phyloP scores from a whole-genome alignment of 345 rosid species.

The Streptanthus diversifolius region DNA sequence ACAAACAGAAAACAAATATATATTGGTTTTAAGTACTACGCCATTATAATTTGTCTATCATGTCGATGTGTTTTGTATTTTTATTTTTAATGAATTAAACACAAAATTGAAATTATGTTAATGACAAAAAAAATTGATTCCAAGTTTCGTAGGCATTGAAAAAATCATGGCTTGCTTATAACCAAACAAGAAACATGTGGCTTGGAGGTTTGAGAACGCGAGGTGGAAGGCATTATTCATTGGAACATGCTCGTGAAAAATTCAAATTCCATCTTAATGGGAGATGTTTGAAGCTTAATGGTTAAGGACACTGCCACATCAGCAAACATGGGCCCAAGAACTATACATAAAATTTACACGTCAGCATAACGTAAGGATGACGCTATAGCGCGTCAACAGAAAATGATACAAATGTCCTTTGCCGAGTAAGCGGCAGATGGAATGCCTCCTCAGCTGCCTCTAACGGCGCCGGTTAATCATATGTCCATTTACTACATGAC shows the following conservation, averaged over 20 bases:
- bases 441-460: slow-evolving; percentile 16
- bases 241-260: slow-evolving; percentile 6
- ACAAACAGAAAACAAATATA: neutral
- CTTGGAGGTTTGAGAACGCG: neutral
- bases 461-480: neutral
- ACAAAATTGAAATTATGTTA: neutral
- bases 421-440: neutral
- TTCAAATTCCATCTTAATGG: slow-evolving; percentile 9
- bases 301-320: neutral
- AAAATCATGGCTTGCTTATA: neutral
- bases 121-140: neutral
- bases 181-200: neutral
- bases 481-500: neutral
- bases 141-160: neutral
- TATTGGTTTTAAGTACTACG: neutral
- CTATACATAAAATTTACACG: neutral
- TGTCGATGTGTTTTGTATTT: too few species aligned
- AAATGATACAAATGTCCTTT: slow-evolving; percentile 12
- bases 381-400: neutral
- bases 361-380: neutral
- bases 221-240: slow-evolving; percentile 23
- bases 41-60: neutral
- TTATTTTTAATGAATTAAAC: too few species aligned
- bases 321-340: neutral
- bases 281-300: neutral